Percentiles rank a stretch among this genome's conserved stretches.
These are phyloP conservation scores for Umbellularia californica DNA, from an alignment of 164 flowering plant genomes.

Conservation along the genomic window DNA sequence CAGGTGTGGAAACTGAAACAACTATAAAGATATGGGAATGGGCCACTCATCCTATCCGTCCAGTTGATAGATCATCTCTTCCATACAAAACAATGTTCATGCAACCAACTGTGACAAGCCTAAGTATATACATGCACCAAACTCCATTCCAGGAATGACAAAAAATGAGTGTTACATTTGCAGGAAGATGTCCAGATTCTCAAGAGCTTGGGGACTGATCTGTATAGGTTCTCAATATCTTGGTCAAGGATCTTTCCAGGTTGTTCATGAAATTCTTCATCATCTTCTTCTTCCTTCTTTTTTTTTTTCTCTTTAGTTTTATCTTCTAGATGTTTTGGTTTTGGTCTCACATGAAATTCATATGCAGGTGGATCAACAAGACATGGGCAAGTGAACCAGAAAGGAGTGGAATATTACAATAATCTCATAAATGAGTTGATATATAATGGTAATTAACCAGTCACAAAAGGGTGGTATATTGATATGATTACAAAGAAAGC, in stretches of 20 bases:
- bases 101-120: no score
- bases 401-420: slow-evolving; percentile 57
- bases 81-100: no score
- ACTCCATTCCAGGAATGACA: not conserved
- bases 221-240: slow-evolving; percentile 26
- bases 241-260: slow-evolving; percentile 31
- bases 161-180: not conserved
- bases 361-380: slow-evolving; percentile 22
- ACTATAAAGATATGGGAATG: no score
- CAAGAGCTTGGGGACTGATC: slow-evolving; percentile 27
- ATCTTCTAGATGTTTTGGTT: not conserved
- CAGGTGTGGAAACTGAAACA: no score
- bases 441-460: slow-evolving; percentile 15
- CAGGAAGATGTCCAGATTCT: slow-evolving; percentile 28
- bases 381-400: slow-evolving; percentile 42
- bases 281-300: no score
- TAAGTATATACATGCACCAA: no score
- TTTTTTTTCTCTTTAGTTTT: no score
- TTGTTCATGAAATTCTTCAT: not conserved
- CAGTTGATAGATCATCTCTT: no score
- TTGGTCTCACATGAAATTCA: not conserved
- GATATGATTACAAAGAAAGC: no score
- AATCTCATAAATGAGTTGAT: slow-evolving; percentile 48
- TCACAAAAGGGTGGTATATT: not conserved
- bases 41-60: no score